Evolutionary conservation across 2,329 filamentous ascomycete species (phyloP).

Genomic region (Geosmithia flava): DNA sequence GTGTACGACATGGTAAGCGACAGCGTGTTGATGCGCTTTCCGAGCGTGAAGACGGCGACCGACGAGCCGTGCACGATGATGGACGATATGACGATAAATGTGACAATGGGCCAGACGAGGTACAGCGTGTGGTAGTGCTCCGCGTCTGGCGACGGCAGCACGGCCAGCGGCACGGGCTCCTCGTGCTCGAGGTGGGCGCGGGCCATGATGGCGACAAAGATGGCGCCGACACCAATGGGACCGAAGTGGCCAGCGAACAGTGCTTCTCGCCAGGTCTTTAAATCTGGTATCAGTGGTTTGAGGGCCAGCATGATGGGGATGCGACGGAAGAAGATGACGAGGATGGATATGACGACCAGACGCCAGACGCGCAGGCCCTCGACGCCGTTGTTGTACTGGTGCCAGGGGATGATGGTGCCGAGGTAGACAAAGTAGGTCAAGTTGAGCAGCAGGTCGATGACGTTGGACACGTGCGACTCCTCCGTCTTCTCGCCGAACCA

Average conservation of each 20-base stretch:
- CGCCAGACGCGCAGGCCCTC: slow-evolving; percentile 78
- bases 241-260: slow-evolving; percentile 96
- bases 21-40: slow-evolving; percentile 95
- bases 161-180: slow-evolving; percentile 58
- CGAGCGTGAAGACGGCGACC: slow-evolving; percentile 91
- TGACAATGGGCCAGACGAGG: slow-evolving; percentile 90
- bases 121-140: slow-evolving; percentile 60
- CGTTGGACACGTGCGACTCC: slow-evolving; percentile 97
- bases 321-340: slow-evolving; percentile 90
- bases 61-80: slow-evolving; percentile 97
- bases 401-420: slow-evolving; percentile 94
- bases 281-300: slow-evolving; percentile 88
- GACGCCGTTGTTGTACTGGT: slow-evolving; percentile 65
- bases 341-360: slow-evolving; percentile 81
- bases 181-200: slow-evolving; percentile 79
- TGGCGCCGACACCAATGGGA: slow-evolving; percentile 91
- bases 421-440: slow-evolving; percentile 97
- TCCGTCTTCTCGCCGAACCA: slow-evolving; percentile 99
- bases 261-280: slow-evolving; percentile 97
- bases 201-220: slow-evolving; percentile 88
- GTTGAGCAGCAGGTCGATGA: slow-evolving; percentile 94
- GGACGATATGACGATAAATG: slow-evolving; percentile 86
- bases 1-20: slow-evolving; percentile 96
- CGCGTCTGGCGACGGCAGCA: slow-evolving; percentile 40
- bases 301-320: slow-evolving; percentile 88